phyloP scores from a whole-genome alignment of 1,139 yeast genomes.

The Pichia sp. region DNA sequence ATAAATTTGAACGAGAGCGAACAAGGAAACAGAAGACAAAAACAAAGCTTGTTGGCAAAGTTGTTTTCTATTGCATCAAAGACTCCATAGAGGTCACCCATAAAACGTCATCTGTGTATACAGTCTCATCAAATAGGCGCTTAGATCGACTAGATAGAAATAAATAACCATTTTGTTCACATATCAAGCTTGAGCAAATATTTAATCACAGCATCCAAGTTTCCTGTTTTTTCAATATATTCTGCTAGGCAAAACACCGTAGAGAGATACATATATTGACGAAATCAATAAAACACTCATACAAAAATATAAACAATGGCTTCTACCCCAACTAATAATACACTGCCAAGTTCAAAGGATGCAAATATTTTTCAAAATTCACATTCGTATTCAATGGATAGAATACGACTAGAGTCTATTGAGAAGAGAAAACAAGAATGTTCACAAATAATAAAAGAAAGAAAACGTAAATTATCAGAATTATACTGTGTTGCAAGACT shows the following conservation, averaged over 20 bases:
- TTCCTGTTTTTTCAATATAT: neutral
- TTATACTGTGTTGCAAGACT: slow-evolving; percentile 46
- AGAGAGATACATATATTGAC: neutral
- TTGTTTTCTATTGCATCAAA: neutral
- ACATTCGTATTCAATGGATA: slow-evolving; percentile 32
- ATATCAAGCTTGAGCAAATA: neutral
- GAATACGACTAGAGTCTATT: slow-evolving; percentile 39
- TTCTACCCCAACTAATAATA: neutral
- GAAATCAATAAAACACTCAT: too few species aligned
- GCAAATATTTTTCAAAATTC: neutral
- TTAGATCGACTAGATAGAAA: neutral
- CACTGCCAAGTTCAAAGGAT: neutral
- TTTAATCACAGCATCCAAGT: neutral
- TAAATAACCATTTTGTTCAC: neutral
- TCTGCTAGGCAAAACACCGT: neutral
- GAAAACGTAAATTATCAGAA: slow-evolving; percentile 51
- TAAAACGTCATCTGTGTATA: neutral
- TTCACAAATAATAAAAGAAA: slow-evolving; percentile 29
- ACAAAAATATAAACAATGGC: neutral
- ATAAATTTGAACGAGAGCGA: neutral
- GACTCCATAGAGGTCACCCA: neutral
- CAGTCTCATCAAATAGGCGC: neutral
- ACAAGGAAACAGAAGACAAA: neutral
- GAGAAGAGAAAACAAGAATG: slow-evolving; percentile 39
- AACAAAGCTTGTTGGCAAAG: neutral